A percentile compares a stretch with the other conserved stretches of the same genome.
Evolutionary conservation across 1,284 basidiomycete species (phyloP).

Genomic region (Tilletia setariae): DNA sequence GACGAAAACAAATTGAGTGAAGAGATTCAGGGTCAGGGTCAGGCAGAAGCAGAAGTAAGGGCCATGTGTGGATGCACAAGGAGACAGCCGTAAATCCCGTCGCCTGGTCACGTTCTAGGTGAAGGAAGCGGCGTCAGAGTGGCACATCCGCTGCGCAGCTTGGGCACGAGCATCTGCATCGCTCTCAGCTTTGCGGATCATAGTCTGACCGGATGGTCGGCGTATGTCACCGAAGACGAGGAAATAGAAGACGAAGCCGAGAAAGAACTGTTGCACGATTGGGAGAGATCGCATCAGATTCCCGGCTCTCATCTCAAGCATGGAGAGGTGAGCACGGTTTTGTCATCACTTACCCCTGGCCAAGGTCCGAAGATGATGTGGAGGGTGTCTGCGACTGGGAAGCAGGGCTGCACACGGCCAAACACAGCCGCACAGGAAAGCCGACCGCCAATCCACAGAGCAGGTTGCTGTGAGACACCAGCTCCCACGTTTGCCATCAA

Average conservation of each 20-base stretch:
- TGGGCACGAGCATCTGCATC: background rate
- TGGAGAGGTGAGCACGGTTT: background rate
- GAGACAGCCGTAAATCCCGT: no score
- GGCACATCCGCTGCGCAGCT: background rate
- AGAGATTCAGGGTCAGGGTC: no score
- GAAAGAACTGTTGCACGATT: background rate
- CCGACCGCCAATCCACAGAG: background rate
- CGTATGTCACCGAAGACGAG: background rate
- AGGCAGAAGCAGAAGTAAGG: no score
- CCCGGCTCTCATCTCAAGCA: background rate
- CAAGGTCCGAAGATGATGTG: background rate
- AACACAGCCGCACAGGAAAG: background rate
- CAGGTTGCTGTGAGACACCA: background rate
- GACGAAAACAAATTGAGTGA: no score
- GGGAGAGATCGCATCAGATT: background rate
- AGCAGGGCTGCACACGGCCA: background rate
- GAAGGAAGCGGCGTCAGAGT: no score
- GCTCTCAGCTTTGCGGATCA: constrained; percentile 3
- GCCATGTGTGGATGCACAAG: no score
- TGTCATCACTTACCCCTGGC: background rate
- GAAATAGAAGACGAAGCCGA: constrained; percentile 8
- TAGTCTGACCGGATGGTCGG: background rate
- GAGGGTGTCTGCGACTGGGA: background rate
- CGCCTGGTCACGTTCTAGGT: no score
- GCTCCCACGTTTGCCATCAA: background rate